Conservation (phyloP, 2,329 filamentous ascomycete genomes). For the Talaromyces piceae region DNA sequence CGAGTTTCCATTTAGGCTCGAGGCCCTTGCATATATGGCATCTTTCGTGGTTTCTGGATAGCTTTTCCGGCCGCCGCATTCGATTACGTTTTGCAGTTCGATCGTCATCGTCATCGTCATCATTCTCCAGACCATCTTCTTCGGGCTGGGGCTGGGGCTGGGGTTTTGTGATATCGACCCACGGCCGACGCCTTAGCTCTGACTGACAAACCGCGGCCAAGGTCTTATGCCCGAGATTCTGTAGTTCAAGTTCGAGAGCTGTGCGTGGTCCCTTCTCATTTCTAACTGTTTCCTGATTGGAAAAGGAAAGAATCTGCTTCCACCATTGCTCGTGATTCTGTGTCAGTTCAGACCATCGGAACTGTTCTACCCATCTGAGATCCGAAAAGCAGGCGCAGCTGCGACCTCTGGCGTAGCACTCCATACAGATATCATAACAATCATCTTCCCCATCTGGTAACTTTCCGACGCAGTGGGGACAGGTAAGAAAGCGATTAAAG, state of each 20-base stretch:
- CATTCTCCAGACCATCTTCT: slow-evolving; percentile 40
- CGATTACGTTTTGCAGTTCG: slow-evolving; percentile 58
- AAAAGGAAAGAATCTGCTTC: slow-evolving; percentile 64
- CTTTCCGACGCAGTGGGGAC: slow-evolving; percentile 68
- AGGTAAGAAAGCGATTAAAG: slow-evolving; percentile 93
- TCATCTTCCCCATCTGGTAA: slow-evolving; percentile 65
- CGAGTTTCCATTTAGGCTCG: slow-evolving; percentile 78
- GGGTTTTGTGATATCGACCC: slow-evolving; percentile 68
- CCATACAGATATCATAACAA: slow-evolving; percentile 94
- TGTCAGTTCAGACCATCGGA: slow-evolving; percentile 70
- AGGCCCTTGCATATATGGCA: slow-evolving; percentile 81
- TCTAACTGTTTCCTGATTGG: slow-evolving; percentile 43
- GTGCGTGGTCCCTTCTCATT: slow-evolving; percentile 52
- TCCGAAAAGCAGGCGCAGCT: slow-evolving; percentile 84
- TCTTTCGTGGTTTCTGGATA: slow-evolving; percentile 42
- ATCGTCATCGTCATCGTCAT: slow-evolving; percentile 45
- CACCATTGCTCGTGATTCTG: slow-evolving; percentile 79
- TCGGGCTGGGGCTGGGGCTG: slow-evolving; percentile 24
- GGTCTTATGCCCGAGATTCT: slow-evolving; percentile 63
- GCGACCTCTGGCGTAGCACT: slow-evolving; percentile 95
- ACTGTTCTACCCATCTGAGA: slow-evolving; percentile 88
- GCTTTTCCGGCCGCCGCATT: slow-evolving; percentile 41
- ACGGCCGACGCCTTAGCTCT: slow-evolving; percentile 71
- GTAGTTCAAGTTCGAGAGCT: slow-evolving; percentile 58
- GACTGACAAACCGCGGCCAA: slow-evolving; percentile 92